Percentiles rank a stretch among this genome's conserved stretches.
phyloP scores from a whole-genome alignment of 345 rosid genomes.

The Arabis alpina region DNA sequence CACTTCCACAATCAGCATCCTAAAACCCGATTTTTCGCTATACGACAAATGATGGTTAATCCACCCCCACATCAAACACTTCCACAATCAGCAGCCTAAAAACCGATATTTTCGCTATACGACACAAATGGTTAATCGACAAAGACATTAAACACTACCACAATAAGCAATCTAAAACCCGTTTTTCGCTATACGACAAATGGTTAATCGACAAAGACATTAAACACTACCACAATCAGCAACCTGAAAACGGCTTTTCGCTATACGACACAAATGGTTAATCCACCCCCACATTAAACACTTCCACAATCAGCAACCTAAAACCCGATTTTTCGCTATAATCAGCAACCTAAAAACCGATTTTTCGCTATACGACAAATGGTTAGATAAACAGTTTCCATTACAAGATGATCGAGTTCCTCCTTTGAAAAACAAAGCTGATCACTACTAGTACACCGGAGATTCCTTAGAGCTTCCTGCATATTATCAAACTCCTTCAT shows the following conservation, averaged over 20 bases:
- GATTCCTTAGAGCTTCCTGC: constrained; percentile 71
- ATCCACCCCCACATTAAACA: constrained; percentile 10
- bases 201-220: background rate
- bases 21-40: background rate
- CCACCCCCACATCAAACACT: constrained; percentile 9
- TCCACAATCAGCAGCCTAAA: background rate
- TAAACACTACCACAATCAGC: constrained; percentile 18
- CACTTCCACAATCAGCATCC: background rate
- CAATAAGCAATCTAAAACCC: background rate
- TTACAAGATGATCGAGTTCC: constrained; percentile 81
- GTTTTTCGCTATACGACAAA: background rate
- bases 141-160: constrained; percentile 10
- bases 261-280: background rate
- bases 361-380: background rate
- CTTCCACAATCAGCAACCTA: background rate
- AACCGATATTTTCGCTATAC: background rate
- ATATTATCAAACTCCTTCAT: constrained; percentile 72
- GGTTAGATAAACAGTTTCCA: constrained; percentile 18
- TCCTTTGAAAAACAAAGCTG: constrained; percentile 74
- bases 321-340: background rate
- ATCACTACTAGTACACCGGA: constrained; percentile 46
- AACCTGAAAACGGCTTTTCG: background rate
- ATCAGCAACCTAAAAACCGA: background rate
- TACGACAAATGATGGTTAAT: background rate
- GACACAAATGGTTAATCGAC: background rate